Base-by-base conservation (phyloP, 768 basidiomycete species). In the Calvatia gigantea region DNA sequence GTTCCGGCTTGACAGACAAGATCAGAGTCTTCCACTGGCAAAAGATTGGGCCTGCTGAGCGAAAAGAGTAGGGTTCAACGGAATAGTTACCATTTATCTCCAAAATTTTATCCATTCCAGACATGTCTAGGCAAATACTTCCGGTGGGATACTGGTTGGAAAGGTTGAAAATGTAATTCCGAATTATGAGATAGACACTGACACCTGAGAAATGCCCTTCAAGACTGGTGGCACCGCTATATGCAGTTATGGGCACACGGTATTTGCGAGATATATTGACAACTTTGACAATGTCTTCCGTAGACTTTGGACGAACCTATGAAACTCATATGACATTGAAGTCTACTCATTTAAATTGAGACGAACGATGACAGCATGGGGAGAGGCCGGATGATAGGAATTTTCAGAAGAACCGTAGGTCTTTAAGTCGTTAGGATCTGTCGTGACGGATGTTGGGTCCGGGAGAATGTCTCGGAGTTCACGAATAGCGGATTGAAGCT, bases 161-260 rank as follows among this genome's bases (percentile, higher is more conserved):
- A 42, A 25, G n/a, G 54, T 41, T 46, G 43, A 43, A 31, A 35
- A 46, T 35, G 29, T 41, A 47, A 31, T 2, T 45, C 19, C 44
- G 21, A 49, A 17, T 37, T 31, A 43, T 12, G 33, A 53, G 58
- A 32, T 35, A 35, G 27, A 21, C 9, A 69, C 77, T 54, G 63
- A 90, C 89, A 27, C 88, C 89, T 45, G 82, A 82, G 58, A 87
- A 91, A 70, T 96, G 91, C 0, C 92, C 92, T 66, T 96, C 94
- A 11, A 95, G 75, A 63, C 86, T 87, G 0, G 92, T 96, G 9
- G 89, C 93, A 1, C 92, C 94, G 45, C 87, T 85, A 63, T 87
- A 94, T 2, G 92, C 83, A 14, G 83, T 83, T 25, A 96, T 77
- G 2, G 94, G 94, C 31, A 96, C 75, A 44, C 75, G 75, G 67